These are phyloP conservation scores for Gaultheria prostrata DNA, from an alignment of 148 eudicot species.

Conservation along the genomic window DNA sequence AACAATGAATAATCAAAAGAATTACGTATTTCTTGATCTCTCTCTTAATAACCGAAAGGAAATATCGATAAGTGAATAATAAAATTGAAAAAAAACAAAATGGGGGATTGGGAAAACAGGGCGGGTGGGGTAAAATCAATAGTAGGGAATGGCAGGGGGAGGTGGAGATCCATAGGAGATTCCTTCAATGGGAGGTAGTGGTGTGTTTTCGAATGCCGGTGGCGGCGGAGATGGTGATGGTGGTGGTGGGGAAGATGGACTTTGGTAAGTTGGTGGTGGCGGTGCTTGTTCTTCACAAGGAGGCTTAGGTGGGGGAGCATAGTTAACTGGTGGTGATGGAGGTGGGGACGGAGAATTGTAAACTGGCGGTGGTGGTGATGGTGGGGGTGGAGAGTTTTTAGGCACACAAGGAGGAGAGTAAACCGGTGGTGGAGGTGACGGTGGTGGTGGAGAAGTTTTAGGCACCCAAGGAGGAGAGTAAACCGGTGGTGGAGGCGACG, in stretches of 20 bases:
- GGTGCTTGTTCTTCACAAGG: neutral
- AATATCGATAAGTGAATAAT: neutral
- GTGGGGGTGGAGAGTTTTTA: conserved; percentile 3
- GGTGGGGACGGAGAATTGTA: neutral
- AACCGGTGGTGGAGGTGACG: conserved; percentile 23
- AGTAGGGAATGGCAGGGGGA: conserved; percentile 57
- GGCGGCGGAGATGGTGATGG: conserved; percentile 18
- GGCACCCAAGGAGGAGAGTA: neutral
- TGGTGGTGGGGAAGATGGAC: conserved; percentile 11
- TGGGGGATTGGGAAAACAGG: neutral
- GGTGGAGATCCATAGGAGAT: conserved; percentile 68
- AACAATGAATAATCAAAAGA: no score
- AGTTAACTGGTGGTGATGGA: neutral
- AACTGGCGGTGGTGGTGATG: conserved; percentile 14
- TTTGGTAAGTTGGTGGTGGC: neutral
- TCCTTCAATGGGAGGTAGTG: conserved; percentile 54
- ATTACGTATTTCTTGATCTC: no score
- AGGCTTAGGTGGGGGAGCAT: conserved; percentile 3
- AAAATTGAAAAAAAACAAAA: neutral
- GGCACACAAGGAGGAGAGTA: neutral
- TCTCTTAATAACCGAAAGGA: neutral
- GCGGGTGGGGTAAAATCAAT: conserved; percentile 22
- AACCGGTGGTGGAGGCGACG: conserved; percentile 23
- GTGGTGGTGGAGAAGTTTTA: conserved; percentile 17
- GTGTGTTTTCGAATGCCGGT: conserved; percentile 22